phyloP scores from a whole-genome alignment of 164 flowering plant genomes.

The Annona cherimola region DNA sequence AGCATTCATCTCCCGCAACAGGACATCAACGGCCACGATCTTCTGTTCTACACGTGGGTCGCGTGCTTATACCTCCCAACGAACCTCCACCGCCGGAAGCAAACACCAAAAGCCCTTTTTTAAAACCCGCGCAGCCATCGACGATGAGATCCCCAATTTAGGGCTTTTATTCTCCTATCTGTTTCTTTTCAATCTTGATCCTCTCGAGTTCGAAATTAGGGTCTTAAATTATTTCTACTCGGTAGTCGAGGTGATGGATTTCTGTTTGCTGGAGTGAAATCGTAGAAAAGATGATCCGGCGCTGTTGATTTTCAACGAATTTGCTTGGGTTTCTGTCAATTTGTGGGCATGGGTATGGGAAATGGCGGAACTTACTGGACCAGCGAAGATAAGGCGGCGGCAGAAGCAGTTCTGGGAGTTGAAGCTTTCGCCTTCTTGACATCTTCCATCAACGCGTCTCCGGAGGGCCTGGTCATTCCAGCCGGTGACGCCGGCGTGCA shows the following conservation, averaged over 20 bases:
- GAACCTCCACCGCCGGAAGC: not conserved
- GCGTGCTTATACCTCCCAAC: not conserved
- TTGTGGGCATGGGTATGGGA: constrained; percentile 5
- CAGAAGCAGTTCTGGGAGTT: constrained; percentile 7
- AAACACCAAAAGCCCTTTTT: not conserved
- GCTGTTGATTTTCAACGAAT: not conserved
- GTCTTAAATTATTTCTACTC: not conserved
- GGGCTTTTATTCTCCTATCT: not conserved
- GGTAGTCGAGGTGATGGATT: not conserved
- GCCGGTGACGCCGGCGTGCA: constrained; percentile 31
- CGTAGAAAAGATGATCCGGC: not conserved
- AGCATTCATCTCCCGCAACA: not conserved
- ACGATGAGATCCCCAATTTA: not conserved
- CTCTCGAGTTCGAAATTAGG: not conserved
- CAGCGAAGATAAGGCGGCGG: constrained; percentile 7
- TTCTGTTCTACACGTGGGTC: not conserved
- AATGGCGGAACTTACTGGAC: constrained; percentile 4
- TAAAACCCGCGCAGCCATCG: not conserved
- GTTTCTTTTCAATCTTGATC: not conserved
- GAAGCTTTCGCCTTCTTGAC: constrained; percentile 9
- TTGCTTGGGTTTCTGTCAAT: not conserved
- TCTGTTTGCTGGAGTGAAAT: not conserved
- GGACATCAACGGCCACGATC: not conserved
- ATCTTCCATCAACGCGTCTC: not conserved
- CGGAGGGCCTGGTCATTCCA: constrained; percentile 5